Conservation (phyloP, 164 flowering plant species). For the Annona cherimola region DNA sequence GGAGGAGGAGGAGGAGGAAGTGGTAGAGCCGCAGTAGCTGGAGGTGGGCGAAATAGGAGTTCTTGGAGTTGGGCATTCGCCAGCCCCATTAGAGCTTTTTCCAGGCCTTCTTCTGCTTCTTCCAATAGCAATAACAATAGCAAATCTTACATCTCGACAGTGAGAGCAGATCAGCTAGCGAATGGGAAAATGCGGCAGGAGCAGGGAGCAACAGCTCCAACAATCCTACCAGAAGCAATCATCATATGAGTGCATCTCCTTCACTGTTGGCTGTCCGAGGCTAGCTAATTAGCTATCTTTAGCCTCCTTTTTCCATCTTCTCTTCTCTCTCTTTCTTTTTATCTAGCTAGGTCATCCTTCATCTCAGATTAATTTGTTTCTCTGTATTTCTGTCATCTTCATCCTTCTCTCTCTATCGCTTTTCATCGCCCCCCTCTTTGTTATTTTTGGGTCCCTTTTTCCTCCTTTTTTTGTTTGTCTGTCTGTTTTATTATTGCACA, state of each 20-base stretch:
- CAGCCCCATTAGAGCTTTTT: conserved; percentile 80
- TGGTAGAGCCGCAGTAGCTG: conserved; percentile 44
- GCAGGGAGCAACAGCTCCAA: conserved; percentile 5
- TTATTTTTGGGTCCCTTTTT: not conserved
- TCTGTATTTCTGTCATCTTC: not conserved
- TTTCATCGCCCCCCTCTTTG: not conserved
- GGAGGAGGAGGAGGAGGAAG: not conserved
- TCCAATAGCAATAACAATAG: not conserved
- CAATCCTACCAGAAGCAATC: conserved; percentile 2
- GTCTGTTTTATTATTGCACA: not conserved
- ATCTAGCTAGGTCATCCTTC: not conserved
- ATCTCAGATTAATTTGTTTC: not conserved
- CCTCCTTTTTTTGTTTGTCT: not conserved
- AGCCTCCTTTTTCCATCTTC: not conserved
- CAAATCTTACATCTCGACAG: not conserved
- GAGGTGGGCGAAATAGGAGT: conserved; percentile 29
- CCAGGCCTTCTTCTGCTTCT: conserved; percentile 26
- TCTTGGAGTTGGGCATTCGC: conserved; percentile 76
- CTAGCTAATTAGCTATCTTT: not conserved
- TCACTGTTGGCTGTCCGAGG: conserved; percentile 40
- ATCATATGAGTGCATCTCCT: conserved; percentile 37
- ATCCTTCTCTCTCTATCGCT: not conserved
- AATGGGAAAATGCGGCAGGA: not conserved
- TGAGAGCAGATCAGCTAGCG: not conserved
- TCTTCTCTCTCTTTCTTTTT: not conserved